Conservation (phyloP, 129 eudicot genomes). For the Ambrosia artemisiifolia region DNA sequence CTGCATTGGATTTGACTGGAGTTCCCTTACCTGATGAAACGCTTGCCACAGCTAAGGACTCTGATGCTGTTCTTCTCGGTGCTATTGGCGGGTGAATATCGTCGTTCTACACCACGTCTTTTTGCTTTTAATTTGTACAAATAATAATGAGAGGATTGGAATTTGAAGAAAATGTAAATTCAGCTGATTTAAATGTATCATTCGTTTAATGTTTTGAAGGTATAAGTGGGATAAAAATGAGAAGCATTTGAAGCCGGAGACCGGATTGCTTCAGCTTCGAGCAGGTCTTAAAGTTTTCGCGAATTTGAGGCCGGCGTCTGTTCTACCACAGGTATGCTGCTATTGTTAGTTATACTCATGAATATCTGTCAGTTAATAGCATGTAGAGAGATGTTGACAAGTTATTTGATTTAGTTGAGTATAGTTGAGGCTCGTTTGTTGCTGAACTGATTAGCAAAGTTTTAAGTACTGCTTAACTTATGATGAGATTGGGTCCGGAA, state of each 20-base stretch:
- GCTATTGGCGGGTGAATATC: conserved; percentile 85
- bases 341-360: not conserved
- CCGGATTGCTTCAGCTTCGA: conserved; percentile 88
- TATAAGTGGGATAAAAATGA: conserved; percentile 84
- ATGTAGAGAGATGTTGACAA: no score
- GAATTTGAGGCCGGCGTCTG: conserved; percentile 76
- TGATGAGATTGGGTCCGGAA: no score
- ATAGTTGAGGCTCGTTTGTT: no score
- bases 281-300: conserved; percentile 83
- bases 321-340: conserved; percentile 71
- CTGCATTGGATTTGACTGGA: conserved; percentile 85
- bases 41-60: conserved; percentile 65
- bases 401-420: no score
- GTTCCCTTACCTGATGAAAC: conserved; percentile 98
- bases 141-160: not conserved
- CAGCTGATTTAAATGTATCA: no score
- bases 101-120: not conserved
- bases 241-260: conserved; percentile 79
- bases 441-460: no score
- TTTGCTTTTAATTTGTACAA: not conserved
- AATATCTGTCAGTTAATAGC: no score
- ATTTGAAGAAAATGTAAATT: no score
- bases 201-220: conserved; percentile 34
- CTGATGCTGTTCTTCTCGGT: conserved; percentile 96
- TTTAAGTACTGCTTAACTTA: no score